Base-by-base conservation (phyloP, 805 yeast genomes). In the Nakazawaea wyomingensis region DNA sequence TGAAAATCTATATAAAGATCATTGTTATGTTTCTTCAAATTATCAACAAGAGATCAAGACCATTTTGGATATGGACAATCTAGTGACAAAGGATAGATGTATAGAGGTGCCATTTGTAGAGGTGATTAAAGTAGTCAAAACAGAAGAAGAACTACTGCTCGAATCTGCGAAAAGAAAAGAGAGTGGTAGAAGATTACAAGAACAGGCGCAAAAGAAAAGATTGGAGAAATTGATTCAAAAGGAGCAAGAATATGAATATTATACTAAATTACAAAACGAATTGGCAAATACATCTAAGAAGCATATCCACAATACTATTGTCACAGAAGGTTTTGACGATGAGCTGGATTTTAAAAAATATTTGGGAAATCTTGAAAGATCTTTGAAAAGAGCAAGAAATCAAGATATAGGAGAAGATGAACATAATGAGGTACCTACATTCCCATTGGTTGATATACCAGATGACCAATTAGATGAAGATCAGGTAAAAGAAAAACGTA, bases 101-200 rank as follows among this genome's bases (percentile, higher is more conserved):
- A 57, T 89, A 1, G 96, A 93, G 60, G 89, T 88, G 1, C 95
- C 96, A 1, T 79, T 84, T 44, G 72, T 78, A 2, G 85, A 76
- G 47, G 72, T 77, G 2, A 69, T 76, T 7, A 81, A 76, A 41
- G 78, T 76, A 34, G 86, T 82, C 57, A 90, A 90, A 57, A 66
- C 88, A 0, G 93, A 83, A 47, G 96, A 87, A 60, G 97, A 91
- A 57, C 61, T 90, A 20, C 79, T 76, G 17, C 60, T 74, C 20
- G 89, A 85, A 49, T 82, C 90, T 1, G 91, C 84, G 50, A 81
- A 83, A 56, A 74, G 96, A 47, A 74, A 76, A 53, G 96, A 89
- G 56, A 85, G 84, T 49, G 97, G 97, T 7, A 76, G 82, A 49
- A 72, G 95, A 50, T 69, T 95, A 48, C 98, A 93, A 63, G 95